A percentile compares a stretch with the other conserved stretches of the same genome.
Conservation (phyloP, 2,329 filamentous ascomycete species). For the Diaporthe aspalathi region DNA sequence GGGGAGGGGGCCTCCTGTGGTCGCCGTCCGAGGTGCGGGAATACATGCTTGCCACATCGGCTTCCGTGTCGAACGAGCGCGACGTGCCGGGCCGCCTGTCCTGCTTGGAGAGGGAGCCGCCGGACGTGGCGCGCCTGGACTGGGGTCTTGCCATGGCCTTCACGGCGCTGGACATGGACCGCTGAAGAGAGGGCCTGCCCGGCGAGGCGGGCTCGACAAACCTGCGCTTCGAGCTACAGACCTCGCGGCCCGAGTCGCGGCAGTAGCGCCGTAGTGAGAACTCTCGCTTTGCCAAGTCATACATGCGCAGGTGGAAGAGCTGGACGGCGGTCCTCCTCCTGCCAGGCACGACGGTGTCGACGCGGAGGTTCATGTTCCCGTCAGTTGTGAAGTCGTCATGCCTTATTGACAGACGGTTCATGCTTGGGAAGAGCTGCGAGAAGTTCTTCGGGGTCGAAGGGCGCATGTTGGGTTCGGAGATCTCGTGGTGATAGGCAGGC, state of each 20-base stretch:
- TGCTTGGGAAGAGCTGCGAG: conserved; percentile 85
- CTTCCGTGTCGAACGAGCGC: conserved; percentile 48
- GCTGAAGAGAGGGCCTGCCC: conserved; percentile 55
- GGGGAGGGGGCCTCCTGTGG: conserved; percentile 46
- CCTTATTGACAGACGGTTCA: conserved; percentile 81
- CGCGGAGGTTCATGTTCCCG: conserved; percentile 94
- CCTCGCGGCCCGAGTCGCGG: conserved; percentile 90
- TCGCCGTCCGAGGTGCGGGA: conserved; percentile 44
- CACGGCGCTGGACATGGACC: conserved; percentile 62
- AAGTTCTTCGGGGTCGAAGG: conserved; percentile 87
- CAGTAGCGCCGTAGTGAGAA: conserved; percentile 94
- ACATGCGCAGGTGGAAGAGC: conserved; percentile 95
- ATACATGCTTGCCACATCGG: conserved; percentile 47
- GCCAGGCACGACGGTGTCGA: conserved; percentile 80
- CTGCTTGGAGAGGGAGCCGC: conserved; percentile 45
- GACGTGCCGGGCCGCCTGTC: conserved; percentile 51
- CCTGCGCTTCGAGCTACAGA: conserved; percentile 85
- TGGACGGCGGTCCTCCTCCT: conserved; percentile 75
- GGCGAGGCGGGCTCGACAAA: conserved; percentile 67
- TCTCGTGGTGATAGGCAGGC: conserved; percentile 70
- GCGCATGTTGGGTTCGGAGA: conserved; percentile 73
- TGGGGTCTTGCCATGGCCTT: conserved; percentile 52
- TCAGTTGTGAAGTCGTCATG: conserved; percentile 92
- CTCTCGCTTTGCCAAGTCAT: conserved; percentile 85
- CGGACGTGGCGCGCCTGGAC: conserved; percentile 52